Conservation (phyloP, 2,329 filamentous ascomycete species). For the Ceratocystis colombiana region DNA sequence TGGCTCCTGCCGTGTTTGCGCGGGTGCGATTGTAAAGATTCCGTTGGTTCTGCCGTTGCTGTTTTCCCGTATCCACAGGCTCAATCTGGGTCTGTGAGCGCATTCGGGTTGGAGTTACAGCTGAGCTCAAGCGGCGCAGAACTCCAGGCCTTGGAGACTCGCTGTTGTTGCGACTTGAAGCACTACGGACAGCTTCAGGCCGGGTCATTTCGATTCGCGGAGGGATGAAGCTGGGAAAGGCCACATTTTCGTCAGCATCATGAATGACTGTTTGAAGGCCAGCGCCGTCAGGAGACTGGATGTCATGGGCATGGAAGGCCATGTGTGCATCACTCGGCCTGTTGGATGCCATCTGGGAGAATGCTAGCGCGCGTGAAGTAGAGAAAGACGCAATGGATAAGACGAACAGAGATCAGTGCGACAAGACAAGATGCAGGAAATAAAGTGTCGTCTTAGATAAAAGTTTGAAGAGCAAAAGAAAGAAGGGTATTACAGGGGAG, state of each 20-base stretch:
- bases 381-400: neutral
- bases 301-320: constrained; percentile 6
- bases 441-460: neutral
- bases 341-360: neutral
- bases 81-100: constrained; percentile 7
- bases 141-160: neutral
- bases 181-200: neutral
- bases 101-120: neutral
- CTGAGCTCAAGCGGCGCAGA: constrained; percentile 5
- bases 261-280: constrained; percentile 3
- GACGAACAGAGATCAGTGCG: neutral
- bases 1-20: constrained; percentile 1
- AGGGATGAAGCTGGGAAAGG: constrained; percentile 14
- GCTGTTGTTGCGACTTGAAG: neutral
- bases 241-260: neutral
- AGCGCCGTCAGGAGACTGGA: neutral
- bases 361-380: neutral
- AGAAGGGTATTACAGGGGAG: neutral
- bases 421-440: neutral
- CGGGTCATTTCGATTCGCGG: constrained; percentile 18
- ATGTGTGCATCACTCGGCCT: neutral
- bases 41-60: neutral
- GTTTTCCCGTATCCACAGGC: neutral
- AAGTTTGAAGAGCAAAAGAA: neutral
- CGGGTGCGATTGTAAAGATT: neutral